Evolutionary conservation across 192 early-diverging fungal species (phyloP).

Genomic region (Coemansia brasiliensis): DNA sequence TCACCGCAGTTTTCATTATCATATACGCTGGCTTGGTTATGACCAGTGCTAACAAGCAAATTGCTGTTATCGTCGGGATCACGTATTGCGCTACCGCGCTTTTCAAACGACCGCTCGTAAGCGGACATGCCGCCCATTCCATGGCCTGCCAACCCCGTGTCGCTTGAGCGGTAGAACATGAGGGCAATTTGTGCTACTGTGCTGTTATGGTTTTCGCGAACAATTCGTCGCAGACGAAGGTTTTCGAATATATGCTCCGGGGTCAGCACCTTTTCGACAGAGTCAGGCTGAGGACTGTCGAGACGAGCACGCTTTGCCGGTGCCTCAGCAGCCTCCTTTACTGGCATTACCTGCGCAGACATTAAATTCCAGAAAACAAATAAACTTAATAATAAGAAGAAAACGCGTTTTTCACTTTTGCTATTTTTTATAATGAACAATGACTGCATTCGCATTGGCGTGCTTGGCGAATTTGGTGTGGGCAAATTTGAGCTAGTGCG

Average conservation of each 20-base stretch:
- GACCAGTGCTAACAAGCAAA: slow-evolving; percentile 70
- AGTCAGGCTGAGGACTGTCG: slow-evolving; percentile 21
- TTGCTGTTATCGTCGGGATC: slow-evolving; percentile 70
- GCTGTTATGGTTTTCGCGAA: slow-evolving; percentile 85
- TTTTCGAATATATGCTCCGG: slow-evolving; percentile 67
- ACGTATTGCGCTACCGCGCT: slow-evolving; percentile 66
- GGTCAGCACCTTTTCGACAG: slow-evolving; percentile 35
- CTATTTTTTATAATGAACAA: slow-evolving; percentile 35
- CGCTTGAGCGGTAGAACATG: slow-evolving; percentile 63
- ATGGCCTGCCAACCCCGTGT: slow-evolving; percentile 30
- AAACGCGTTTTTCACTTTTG: neutral
- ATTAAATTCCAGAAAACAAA: neutral
- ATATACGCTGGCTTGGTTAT: slow-evolving; percentile 76
- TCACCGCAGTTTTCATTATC: slow-evolving; percentile 94
- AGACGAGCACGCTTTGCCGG: slow-evolving; percentile 46
- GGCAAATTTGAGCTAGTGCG: slow-evolving; percentile 47
- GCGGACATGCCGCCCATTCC: slow-evolving; percentile 55
- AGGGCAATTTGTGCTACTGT: slow-evolving; percentile 75
- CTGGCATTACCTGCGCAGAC: neutral
- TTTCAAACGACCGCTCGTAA: slow-evolving; percentile 64
- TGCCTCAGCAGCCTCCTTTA: slow-evolving; percentile 3
- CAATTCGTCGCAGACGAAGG: slow-evolving; percentile 78
- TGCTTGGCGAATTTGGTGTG: slow-evolving; percentile 34
- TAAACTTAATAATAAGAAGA: neutral
- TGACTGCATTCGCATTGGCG: slow-evolving; percentile 39